Conservation (phyloP, 768 basidiomycete species). For the Amanita exitialis region DNA sequence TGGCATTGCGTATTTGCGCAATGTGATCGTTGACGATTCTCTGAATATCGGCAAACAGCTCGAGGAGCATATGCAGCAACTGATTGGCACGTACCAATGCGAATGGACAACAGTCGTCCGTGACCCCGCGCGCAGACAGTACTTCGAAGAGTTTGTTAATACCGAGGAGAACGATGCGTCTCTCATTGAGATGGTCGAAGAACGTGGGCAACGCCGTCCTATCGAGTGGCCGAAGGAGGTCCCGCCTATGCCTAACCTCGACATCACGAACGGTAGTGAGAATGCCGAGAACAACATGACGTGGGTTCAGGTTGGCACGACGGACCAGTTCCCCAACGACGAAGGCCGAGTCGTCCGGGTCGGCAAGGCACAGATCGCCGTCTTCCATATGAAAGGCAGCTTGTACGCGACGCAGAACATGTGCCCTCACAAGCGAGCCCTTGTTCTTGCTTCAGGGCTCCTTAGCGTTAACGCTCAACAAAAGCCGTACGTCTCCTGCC, state of each 20-base stretch:
- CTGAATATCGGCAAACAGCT: constrained; percentile 64
- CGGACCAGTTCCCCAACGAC: neutral
- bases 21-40: constrained; percentile 58
- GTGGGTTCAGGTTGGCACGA: constrained; percentile 12
- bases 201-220: constrained; percentile 54
- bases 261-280: constrained; percentile 32
- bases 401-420: constrained; percentile 66
- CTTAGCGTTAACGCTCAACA: constrained; percentile 54
- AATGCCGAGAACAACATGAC: constrained; percentile 11
- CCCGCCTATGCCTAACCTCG: constrained; percentile 25
- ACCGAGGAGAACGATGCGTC: constrained; percentile 35
- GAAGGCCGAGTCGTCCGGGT: constrained; percentile 40
- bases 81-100: constrained; percentile 55
- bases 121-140: constrained; percentile 14
- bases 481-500: constrained; percentile 33
- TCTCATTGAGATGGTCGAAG: constrained; percentile 38
- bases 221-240: constrained; percentile 59
- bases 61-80: constrained; percentile 53
- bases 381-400: constrained; percentile 50
- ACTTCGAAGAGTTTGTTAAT: constrained; percentile 40
- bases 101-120: constrained; percentile 63
- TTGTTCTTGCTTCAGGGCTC: constrained; percentile 62
- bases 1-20: constrained; percentile 55
- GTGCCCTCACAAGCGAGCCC: constrained; percentile 43
- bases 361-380: constrained; percentile 56